Base-by-base conservation (phyloP, 768 basidiomycete species). In the Lactarius tabidus region DNA sequence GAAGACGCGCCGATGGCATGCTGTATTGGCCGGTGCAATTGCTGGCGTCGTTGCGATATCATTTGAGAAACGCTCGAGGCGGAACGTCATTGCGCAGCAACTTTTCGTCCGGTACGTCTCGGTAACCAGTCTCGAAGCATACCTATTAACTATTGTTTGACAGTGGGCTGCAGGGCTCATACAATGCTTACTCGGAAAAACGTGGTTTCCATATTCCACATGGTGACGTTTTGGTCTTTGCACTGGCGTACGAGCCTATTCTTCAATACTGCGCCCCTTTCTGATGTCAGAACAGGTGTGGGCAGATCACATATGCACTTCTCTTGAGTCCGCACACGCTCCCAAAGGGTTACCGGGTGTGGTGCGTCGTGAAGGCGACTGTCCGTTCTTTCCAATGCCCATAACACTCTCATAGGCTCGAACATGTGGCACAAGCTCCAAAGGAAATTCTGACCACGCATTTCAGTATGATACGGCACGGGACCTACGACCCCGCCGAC, bases 131-230 rank as follows among this genome's bases (percentile, higher is more conserved):
- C 48, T 14, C 26, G 23, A 23, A 51, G 26, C 23, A 23, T 31
- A 12, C 2, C 43, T 6, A 1, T 10, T 31, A 33, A 63, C 8
- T 59, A 26, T 35, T 35, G 28, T 59, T 17, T 35, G 57, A 29
- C 60, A 93, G 94, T 55, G 95, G 95, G 3, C 79, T 98, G 8
- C 95, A 98, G 74, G 95, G 93, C 1, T 85, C 88, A 1, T 96
- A 91, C 74, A 96, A 95, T 71, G 82, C 85, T 9, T 88, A 86
- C 70, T 85, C 92, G 1, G 80, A 81, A 2, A 84, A 83, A 69
- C 83, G 83, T 35, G 85, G 85, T 35, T 80, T 95, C 52, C 78
- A 77, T 52, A 80, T 98, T 18, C 95, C 94, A 0, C 81, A 94
- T 73, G 95, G 95, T 6, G 90, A 89, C 56, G 83, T 92, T 0